Percentiles rank a stretch among this genome's conserved stretches.
Conservation (phyloP, 2,329 filamentous ascomycete genomes). For the Alternaria rosae region DNA sequence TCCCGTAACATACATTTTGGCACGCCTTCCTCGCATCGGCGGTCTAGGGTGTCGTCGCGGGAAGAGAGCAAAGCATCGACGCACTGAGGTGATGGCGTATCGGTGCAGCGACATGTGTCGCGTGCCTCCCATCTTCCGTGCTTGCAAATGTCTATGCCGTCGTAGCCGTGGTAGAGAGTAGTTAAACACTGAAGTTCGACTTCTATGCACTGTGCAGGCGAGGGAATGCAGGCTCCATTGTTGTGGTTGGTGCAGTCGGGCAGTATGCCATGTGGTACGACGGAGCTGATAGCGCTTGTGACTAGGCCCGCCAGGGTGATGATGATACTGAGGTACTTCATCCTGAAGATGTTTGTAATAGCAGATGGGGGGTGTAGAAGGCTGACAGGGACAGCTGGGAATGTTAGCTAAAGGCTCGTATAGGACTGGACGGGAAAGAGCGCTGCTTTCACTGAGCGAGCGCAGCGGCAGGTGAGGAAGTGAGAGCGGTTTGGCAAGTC, state of each 20-base stretch:
- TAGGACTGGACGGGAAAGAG: background rate
- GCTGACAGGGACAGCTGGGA: too few species aligned
- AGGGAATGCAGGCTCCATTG: background rate
- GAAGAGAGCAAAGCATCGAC: background rate
- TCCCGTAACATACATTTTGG: conserved; percentile 6
- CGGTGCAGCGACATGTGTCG: background rate
- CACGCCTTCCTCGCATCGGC: conserved; percentile 1
- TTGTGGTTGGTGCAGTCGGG: background rate
- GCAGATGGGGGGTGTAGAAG: background rate
- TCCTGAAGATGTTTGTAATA: background rate
- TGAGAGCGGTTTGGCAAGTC: background rate
- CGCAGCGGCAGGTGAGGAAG: background rate
- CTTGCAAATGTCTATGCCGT: background rate
- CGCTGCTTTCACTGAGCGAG: background rate
- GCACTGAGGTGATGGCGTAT: background rate
- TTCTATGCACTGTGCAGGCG: background rate
- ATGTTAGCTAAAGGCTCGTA: background rate
- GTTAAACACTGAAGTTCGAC: background rate
- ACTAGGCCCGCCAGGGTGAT: background rate
- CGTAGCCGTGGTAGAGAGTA: background rate
- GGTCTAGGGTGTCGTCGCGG: background rate
- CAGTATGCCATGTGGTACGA: background rate
- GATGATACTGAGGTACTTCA: background rate
- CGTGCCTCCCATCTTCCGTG: background rate
- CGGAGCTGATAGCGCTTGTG: background rate